Evolutionary conservation across 1,284 basidiomycete species (phyloP).

Genomic region (Cryptococcus neoformans): DNA sequence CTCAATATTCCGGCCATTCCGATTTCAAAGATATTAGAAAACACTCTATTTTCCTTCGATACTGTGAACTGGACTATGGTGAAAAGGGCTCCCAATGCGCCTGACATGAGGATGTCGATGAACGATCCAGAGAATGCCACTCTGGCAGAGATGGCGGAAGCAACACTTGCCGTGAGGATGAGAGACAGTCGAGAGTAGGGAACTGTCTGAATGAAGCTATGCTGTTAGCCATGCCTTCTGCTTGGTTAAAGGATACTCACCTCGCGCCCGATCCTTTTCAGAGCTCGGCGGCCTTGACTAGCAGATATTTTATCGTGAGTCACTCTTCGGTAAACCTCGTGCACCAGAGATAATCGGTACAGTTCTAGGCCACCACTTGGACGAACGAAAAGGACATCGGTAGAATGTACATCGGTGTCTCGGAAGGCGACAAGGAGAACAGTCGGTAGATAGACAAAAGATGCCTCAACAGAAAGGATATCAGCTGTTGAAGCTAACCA

Average conservation of each 20-base stretch:
- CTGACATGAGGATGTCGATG: conserved; percentile 31
- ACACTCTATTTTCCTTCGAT: conserved; percentile 19
- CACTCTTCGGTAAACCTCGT: conserved; percentile 32
- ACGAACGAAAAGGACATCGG: conserved; percentile 27
- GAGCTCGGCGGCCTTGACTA: conserved; percentile 23
- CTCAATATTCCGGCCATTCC: conserved; percentile 30
- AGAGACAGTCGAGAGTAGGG: conserved; percentile 26
- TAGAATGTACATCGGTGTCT: conserved; percentile 31
- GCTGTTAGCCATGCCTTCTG: background rate
- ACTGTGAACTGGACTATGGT: conserved; percentile 26
- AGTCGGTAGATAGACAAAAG: conserved; percentile 33
- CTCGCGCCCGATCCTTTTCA: conserved; percentile 24
- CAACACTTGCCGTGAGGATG: conserved; percentile 21
- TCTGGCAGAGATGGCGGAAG: conserved; percentile 22
- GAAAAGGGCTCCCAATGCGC: conserved; percentile 21
- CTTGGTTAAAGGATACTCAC: conserved; percentile 5
- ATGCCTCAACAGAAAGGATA: conserved; percentile 28
- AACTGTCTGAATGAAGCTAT: conserved; percentile 12
- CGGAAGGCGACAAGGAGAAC: conserved; percentile 31
- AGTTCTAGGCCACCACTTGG: conserved; percentile 30
- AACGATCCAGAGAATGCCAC: conserved; percentile 34
- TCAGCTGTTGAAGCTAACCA: conserved; percentile 33
- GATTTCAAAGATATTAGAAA: conserved; percentile 33
- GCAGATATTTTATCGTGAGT: conserved; percentile 33
- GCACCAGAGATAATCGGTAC: conserved; percentile 28